Percentiles rank a stretch among this genome's conserved stretches.
Evolutionary conservation across 1,139 yeast species (phyloP).

Genomic region (Debaryomycetaceae sp.): DNA sequence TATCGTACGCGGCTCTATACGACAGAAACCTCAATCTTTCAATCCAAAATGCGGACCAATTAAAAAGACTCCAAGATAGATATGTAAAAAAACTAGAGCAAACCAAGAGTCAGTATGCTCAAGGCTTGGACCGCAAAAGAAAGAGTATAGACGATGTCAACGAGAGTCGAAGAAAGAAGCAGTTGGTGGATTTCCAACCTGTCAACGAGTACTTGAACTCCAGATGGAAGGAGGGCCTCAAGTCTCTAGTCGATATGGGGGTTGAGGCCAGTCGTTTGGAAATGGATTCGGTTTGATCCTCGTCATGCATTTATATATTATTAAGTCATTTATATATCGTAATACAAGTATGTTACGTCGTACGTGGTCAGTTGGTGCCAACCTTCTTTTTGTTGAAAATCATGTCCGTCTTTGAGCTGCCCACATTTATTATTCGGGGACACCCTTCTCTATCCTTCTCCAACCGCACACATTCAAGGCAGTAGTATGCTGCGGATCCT

Average conservation of each 20-base stretch:
- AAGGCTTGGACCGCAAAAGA: constrained; percentile 25
- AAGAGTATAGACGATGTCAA: constrained; percentile 27
- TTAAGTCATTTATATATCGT: background rate
- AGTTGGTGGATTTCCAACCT: constrained; percentile 31
- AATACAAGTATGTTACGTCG: background rate
- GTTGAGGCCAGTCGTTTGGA: constrained; percentile 24
- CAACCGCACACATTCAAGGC: constrained; percentile 76
- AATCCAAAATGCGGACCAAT: constrained; percentile 17
- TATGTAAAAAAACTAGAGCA: constrained; percentile 17
- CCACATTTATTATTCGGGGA: constrained; percentile 78
- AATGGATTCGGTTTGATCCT: constrained; percentile 6
- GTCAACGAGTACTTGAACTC: constrained; percentile 31
- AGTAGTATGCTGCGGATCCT: constrained; percentile 70
- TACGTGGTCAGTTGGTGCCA: background rate
- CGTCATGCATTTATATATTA: background rate
- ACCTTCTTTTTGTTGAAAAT: constrained; percentile 47
- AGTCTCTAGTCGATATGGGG: constrained; percentile 33
- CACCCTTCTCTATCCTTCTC: constrained; percentile 93
- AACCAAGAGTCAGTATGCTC: constrained; percentile 14
- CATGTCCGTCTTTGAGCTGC: constrained; percentile 68
- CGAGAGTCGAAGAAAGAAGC: constrained; percentile 28
- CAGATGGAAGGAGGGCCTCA: constrained; percentile 40
- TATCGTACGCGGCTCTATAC: constrained; percentile 29
- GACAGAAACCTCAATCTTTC: constrained; percentile 25
- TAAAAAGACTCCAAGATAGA: constrained; percentile 14